These are phyloP conservation scores for Aphanoascus verrucosus DNA, from an alignment of 2,329 filamentous ascomycete genomes.

Conservation along the genomic window DNA sequence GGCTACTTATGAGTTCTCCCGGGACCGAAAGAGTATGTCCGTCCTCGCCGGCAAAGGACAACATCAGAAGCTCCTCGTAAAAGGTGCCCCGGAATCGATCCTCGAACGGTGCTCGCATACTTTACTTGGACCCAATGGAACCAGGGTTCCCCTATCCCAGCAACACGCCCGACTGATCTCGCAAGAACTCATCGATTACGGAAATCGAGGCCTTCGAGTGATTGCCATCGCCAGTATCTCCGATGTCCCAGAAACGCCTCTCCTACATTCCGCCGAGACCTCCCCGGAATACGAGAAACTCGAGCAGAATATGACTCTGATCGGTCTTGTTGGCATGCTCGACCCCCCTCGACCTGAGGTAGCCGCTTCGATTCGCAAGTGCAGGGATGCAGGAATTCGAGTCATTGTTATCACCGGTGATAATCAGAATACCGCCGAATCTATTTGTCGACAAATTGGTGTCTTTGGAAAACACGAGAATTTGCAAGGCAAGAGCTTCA, in stretches of 20 bases:
- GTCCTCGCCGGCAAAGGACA: conserved; percentile 66
- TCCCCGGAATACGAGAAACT: conserved; percentile 74
- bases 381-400: conserved; percentile 84
- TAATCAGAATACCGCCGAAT: conserved; percentile 94
- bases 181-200: conserved; percentile 77
- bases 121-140: conserved; percentile 66
- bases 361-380: conserved; percentile 71
- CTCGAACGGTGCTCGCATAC: conserved; percentile 82
- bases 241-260: conserved; percentile 57
- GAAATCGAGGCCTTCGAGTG: conserved; percentile 82
- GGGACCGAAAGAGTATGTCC: conserved; percentile 98
- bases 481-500: conserved; percentile 83
- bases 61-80: conserved; percentile 76
- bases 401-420: conserved; percentile 98
- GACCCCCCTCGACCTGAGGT: conserved; percentile 94
- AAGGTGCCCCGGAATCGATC: conserved; percentile 90
- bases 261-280: conserved; percentile 65
- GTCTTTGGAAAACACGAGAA: conserved; percentile 76
- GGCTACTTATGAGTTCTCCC: conserved; percentile 90
- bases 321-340: conserved; percentile 91
- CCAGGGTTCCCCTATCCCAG: conserved; percentile 60
- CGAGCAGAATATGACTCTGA: conserved; percentile 86
- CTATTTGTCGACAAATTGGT: conserved; percentile 93
- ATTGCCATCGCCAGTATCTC: conserved; percentile 85
- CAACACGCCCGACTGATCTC: conserved; percentile 60